A percentile compares a stretch with the other conserved stretches of the same genome.
phyloP scores from a whole-genome alignment of 176 grass and related monocot species.

The Musa troglodytarum region DNA sequence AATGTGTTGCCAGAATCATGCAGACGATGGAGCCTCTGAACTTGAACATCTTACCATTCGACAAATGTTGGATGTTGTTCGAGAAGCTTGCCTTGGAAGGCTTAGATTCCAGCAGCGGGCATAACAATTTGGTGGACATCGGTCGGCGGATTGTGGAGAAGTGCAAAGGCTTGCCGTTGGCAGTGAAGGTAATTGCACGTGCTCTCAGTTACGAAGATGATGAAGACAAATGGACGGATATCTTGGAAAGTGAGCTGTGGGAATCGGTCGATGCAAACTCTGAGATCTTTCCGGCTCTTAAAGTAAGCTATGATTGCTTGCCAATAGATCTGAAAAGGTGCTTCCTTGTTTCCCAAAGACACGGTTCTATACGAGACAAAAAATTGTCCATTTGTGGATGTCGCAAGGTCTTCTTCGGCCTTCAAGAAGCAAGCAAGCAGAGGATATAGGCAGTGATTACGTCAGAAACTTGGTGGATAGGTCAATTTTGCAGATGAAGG shows the following conservation, averaged over 20 bases:
- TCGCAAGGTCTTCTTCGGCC: conserved; percentile 25
- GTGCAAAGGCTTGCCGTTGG: conserved; percentile 27
- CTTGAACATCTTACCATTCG: conserved; percentile 21
- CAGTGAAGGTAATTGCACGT: conserved; percentile 19
- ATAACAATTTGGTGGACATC: conserved; percentile 15
- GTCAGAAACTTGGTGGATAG: conserved; percentile 22
- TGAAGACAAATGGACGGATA: conserved; percentile 17
- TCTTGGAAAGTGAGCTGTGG: conserved; percentile 37
- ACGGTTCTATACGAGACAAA: conserved; percentile 5
- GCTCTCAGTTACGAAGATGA: conserved; percentile 15
- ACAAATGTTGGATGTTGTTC: conserved; percentile 12
- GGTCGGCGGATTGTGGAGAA: conserved; percentile 22
- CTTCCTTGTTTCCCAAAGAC: conserved; percentile 38
- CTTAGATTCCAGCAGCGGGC: not conserved
- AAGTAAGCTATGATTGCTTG: conserved; percentile 33
- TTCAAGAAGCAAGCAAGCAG: not conserved
- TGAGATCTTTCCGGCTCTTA: conserved; percentile 29
- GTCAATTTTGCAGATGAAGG: conserved; percentile 13
- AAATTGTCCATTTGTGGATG: conserved; percentile 29
- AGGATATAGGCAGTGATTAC: conserved; percentile 15
- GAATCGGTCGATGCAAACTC: conserved; percentile 4
- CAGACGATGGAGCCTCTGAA: conserved; percentile 24
- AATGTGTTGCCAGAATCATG: conserved; percentile 13
- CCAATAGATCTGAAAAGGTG: conserved; percentile 25
- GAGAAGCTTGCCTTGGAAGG: conserved; percentile 4